phyloP scores from a whole-genome alignment of 2,329 filamentous ascomycete genomes.

The Aspergillus sp. region DNA sequence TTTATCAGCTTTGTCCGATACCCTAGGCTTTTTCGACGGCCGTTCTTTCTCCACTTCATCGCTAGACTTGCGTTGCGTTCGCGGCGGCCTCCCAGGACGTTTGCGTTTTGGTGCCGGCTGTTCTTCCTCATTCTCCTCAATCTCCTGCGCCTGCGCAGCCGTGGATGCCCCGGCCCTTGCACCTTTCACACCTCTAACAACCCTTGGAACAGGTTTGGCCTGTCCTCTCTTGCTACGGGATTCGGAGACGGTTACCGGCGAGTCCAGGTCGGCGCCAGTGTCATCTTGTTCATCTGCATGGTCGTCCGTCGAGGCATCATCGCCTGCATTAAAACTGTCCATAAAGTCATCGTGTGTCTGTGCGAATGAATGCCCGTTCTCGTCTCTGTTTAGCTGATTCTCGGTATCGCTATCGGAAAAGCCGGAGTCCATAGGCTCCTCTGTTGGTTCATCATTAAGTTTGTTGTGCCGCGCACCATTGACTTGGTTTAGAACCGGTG shows the following conservation, averaged over 20 bases:
- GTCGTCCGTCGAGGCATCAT: slow-evolving; percentile 26
- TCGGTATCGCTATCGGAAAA: slow-evolving; percentile 42
- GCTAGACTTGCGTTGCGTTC: slow-evolving; percentile 24
- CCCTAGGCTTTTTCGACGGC: slow-evolving; percentile 37
- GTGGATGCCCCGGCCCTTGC: slow-evolving; percentile 12
- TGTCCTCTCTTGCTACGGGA: slow-evolving; percentile 17
- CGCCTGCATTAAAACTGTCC: slow-evolving; percentile 29
- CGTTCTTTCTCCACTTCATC: slow-evolving; percentile 27
- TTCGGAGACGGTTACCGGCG: slow-evolving; percentile 16
- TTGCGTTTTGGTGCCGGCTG: slow-evolving; percentile 27
- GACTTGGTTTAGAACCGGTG: slow-evolving; percentile 28
- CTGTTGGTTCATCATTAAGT: slow-evolving; percentile 17
- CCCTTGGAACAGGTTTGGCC: slow-evolving; percentile 19
- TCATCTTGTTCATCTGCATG: slow-evolving; percentile 18
- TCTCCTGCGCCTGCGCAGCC: slow-evolving; percentile 19
- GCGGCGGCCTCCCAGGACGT: slow-evolving; percentile 35
- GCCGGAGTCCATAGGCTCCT: slow-evolving; percentile 26
- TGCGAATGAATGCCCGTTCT: slow-evolving; percentile 34
- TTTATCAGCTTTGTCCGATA: slow-evolving; percentile 24
- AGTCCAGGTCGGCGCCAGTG: slow-evolving; percentile 23
- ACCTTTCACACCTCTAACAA: slow-evolving; percentile 17
- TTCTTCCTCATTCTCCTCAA: slow-evolving; percentile 20
- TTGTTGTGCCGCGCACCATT: slow-evolving; percentile 26
- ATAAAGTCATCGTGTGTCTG: slow-evolving; percentile 29
- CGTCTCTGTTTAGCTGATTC: slow-evolving; percentile 32